Percentiles rank a stretch among this genome's conserved stretches.
phyloP scores from a whole-genome alignment of 2,329 filamentous ascomycete genomes.

The Fusarium sarcochroum region DNA sequence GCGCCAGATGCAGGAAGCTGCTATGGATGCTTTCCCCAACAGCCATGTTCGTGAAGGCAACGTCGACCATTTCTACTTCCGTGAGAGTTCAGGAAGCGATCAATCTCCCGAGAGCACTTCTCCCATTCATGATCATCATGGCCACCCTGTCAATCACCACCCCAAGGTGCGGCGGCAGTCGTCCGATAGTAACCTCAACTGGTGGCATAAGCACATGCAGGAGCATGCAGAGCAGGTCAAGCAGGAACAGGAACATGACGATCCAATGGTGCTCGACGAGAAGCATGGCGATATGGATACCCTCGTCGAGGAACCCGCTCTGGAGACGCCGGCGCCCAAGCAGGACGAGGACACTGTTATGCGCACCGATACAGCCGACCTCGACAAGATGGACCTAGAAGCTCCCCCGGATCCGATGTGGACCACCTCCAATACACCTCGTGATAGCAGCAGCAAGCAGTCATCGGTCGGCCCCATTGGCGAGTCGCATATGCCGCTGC shows the following conservation, averaged over 20 bases:
- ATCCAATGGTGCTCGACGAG: conserved; percentile 50
- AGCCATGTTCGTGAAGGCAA: conserved; percentile 78
- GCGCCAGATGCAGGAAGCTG: conserved; percentile 82
- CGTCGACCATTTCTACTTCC: conserved; percentile 78
- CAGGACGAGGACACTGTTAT: conserved; percentile 48
- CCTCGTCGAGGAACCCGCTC: conserved; percentile 39
- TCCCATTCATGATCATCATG: conserved; percentile 46
- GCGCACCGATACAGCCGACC: conserved; percentile 57
- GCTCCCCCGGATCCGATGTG: conserved; percentile 59
- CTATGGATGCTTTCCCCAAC: conserved; percentile 82
- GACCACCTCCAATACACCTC: conserved; percentile 55
- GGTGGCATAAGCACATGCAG: conserved; percentile 87
- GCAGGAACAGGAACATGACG: conserved; percentile 58
- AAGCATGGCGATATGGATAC: conserved; percentile 43
- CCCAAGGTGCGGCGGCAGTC: conserved; percentile 66
- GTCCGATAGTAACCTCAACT: conserved; percentile 74
- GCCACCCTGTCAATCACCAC: conserved; percentile 45
- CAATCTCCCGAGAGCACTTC: conserved; percentile 59
- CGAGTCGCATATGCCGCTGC: conserved; percentile 45
- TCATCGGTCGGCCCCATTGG: conserved; percentile 51
- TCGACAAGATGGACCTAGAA: conserved; percentile 60
- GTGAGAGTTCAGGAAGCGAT: conserved; percentile 73
- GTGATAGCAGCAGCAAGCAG: conserved; percentile 42
- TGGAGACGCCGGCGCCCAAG: conserved; percentile 27
- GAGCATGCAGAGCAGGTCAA: conserved; percentile 78